Evolutionary conservation across 805 yeast species (phyloP).

Genomic region (Cyberlindnera euphorbiae): DNA sequence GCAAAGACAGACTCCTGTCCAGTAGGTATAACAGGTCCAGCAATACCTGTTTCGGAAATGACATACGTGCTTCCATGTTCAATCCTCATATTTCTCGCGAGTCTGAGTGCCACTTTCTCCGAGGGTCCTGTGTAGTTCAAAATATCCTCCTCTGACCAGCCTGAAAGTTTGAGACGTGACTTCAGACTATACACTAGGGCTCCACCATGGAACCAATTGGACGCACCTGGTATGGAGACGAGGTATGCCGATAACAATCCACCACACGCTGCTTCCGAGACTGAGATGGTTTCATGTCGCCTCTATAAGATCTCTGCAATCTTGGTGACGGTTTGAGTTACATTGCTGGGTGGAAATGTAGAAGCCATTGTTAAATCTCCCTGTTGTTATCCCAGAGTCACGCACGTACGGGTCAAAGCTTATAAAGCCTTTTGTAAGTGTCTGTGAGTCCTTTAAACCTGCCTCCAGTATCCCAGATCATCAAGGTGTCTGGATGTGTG

Average conservation of each 20-base stretch:
- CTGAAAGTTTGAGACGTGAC: constrained; percentile 68
- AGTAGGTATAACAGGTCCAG: constrained; percentile 57
- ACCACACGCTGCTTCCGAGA: constrained; percentile 88
- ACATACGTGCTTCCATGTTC: constrained; percentile 83
- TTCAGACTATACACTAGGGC: constrained; percentile 73
- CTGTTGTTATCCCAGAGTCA: too few species aligned
- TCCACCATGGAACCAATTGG: constrained; percentile 79
- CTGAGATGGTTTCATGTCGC: constrained; percentile 63
- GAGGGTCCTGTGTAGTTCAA: constrained; percentile 75
- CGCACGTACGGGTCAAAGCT: too few species aligned
- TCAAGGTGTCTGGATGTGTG: too few species aligned
- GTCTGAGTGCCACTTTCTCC: constrained; percentile 64
- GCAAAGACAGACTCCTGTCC: constrained; percentile 32
- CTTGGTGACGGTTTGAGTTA: constrained; percentile 43
- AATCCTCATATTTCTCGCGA: constrained; percentile 74
- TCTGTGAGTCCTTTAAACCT: too few species aligned
- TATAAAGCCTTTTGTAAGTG: too few species aligned
- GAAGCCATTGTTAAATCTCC: background rate
- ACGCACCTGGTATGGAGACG: constrained; percentile 83
- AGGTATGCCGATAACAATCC: constrained; percentile 78
- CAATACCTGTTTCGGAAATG: constrained; percentile 82
- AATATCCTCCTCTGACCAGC: constrained; percentile 74
- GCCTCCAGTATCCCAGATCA: too few species aligned
- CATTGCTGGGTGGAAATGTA: constrained; percentile 56
- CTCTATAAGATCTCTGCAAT: constrained; percentile 53